Evolutionary conservation across 352 stramenopile species (phyloP), one percentile per base, ranked within the genome.

Genomic region (Globisporangium perplexum): DNA sequence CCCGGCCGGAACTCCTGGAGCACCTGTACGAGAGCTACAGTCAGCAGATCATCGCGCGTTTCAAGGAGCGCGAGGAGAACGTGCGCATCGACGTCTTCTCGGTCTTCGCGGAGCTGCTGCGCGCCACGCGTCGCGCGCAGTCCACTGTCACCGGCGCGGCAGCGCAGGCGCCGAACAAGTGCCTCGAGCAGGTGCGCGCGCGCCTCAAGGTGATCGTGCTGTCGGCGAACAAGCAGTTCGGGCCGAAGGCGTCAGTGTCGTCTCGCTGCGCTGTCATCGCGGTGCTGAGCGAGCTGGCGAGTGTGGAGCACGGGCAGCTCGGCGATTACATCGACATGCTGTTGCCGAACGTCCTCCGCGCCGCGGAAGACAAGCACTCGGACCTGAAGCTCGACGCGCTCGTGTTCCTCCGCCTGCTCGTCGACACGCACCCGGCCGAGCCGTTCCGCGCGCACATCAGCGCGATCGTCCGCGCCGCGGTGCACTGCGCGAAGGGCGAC

Each of bases 51-150:
- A 90, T 98, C 43, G 83, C 67, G 17, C 76, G 90, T 17, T 97
- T 98, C 64, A 97, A 97, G 68, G 97, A 99, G 74, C 82, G 97
- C 38, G 97, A 99, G 75, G 97, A 99, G 59, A 99, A 98, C 68
- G 97, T 98, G 48, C 93, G 96, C 26, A 93, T 99, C 22, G 97
- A 98, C 57, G 90, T 99, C 7, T 95, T 99, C 70, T 83, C 80
- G 5, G 96, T 96, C 22, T 98, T 98, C 67, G 80, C 92, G 6
- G 82, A 93, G 24, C 74, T 99, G 26, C 76, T 99, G 44, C 80
- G 84, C 45, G 70, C 77, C 26, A 42, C 80, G 84, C 45, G 70
- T 75, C 26, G 91, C 76, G 23, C 74, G 63, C 48, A 84, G 85
- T 24, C 69, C 66, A 7, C 48, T 87, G 41, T 68, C 78, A 3